Conservation (phyloP, 2,329 filamentous ascomycete species). For the Exophiala oligosperma region DNA sequence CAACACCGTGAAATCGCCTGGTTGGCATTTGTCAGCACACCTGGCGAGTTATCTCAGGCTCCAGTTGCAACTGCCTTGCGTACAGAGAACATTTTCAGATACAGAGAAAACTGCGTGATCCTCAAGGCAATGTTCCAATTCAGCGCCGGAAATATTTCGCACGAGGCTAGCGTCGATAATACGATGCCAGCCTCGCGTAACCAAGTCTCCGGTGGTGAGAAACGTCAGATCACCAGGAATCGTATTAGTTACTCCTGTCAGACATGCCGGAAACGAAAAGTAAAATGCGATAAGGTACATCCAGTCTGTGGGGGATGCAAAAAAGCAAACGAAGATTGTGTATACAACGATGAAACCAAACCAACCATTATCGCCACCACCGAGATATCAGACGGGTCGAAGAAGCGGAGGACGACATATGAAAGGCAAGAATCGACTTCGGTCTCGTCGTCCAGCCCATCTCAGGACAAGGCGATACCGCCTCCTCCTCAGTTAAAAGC, state of each 20-base stretch:
- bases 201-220: conserved; percentile 15
- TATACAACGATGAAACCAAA: conserved; percentile 37
- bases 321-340: conserved; percentile 45
- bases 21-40: conserved; percentile 1
- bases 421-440: not conserved
- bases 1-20: not conserved
- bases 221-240: conserved; percentile 49
- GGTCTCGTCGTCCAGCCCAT: conserved; percentile 1
- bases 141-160: not conserved
- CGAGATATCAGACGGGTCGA: conserved; percentile 1
- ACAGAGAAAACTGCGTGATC: not conserved
- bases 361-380: not conserved
- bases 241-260: conserved; percentile 50
- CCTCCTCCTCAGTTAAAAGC: conserved; percentile 35
- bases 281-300: conserved; percentile 50
- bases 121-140: conserved; percentile 17
- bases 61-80: not conserved
- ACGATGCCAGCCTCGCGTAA: not conserved
- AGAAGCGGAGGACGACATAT: conserved; percentile 20
- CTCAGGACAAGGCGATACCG: conserved; percentile 29
- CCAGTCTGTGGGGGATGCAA: conserved; percentile 47
- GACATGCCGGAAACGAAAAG: conserved; percentile 47
- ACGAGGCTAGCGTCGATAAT: not conserved
- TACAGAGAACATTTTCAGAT: not conserved
- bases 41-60: not conserved